Evolutionary conservation across 257 asterid species (phyloP), one percentile per base, ranked within the genome.

Genomic region (Solanum sejunctum): DNA sequence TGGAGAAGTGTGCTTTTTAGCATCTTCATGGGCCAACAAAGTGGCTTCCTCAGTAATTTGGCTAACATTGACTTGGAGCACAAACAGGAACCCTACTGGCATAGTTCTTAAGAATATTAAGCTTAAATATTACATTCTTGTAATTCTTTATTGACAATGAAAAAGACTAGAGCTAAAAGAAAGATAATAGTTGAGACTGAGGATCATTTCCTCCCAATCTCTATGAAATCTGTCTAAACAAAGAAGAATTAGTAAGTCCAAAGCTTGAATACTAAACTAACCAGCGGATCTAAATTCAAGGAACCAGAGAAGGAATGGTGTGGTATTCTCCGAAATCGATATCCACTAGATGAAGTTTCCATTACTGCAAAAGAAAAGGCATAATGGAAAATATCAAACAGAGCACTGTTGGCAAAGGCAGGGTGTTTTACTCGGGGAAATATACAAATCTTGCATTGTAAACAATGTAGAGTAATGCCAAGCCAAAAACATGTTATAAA

Each of bases 261-360:
- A 80, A 16, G 41, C 82, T 16, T 23, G 41, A 78, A 78, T 78
- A 78, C 47, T 66, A 81, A 85, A 91, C 98, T 92, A 88, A 97
- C 99, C 92, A 92, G 86, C 1, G 98, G 98, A 89, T 97, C 98
- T 91, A 94, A 87, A 88, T 89, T 95, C 90, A 90, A 87, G 90
- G 93, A 88, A 84, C 90, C 91, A 51, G 97, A 91, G 71, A 89
- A 86, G 10, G 95, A 89, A 26, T 91, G 93, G 36, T 97, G 95
- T 0, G 95, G 94, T 85, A 95, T 90, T 90, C 93, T 93, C 85
- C 93, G 92, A 82, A 97, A 97, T 26, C 98, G 98, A 78, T 90
- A 92, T 79, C 94, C 98, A 82, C 86, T 86, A 23, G 92, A 88
- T 45, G 83, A 75, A 77, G 89, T 87, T 86, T 96, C 99, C 99